Percentiles rank a stretch among this genome's conserved stretches.
phyloP scores from a whole-genome alignment of 306 rosid species.

The Cicer arietinum region DNA sequence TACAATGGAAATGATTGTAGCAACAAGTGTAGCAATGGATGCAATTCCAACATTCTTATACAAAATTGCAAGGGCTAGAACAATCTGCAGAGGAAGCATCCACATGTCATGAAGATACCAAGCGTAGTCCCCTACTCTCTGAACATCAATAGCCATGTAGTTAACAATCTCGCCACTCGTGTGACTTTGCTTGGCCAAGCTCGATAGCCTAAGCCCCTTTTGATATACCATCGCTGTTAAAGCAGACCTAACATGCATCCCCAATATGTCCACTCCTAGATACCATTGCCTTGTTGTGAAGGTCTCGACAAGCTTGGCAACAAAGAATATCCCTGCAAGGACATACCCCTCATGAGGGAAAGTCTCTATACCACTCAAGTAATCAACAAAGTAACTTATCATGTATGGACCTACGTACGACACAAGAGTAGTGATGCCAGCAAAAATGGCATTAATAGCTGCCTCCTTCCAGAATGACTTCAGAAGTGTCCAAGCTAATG shows the following conservation, averaged over 20 bases:
- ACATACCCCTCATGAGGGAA: slow-evolving; percentile 86
- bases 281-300: slow-evolving; percentile 96
- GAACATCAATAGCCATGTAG: slow-evolving; percentile 98
- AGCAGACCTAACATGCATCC: slow-evolving; percentile 97
- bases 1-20: slow-evolving; percentile 87
- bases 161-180: slow-evolving; percentile 97
- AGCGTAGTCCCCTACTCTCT: slow-evolving; percentile 93
- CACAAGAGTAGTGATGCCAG: slow-evolving; percentile 90
- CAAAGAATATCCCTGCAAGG: slow-evolving; percentile 88
- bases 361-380: slow-evolving; percentile 82
- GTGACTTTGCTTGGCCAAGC: slow-evolving; percentile 94
- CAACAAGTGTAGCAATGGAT: slow-evolving; percentile 83
- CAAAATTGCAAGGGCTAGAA: slow-evolving; percentile 90
- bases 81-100: slow-evolving; percentile 98
- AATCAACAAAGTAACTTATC: slow-evolving; percentile 97
- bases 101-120: slow-evolving; percentile 99
- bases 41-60: slow-evolving; percentile 99
- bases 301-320: slow-evolving; percentile 92
- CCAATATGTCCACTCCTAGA: slow-evolving; percentile 96
- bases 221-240: slow-evolving; percentile 92
- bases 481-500: slow-evolving; percentile 93
- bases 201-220: slow-evolving; percentile 91
- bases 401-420: slow-evolving; percentile 95
- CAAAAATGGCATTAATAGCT: slow-evolving; percentile 89
- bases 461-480: slow-evolving; percentile 96